Base-by-base conservation (phyloP, 148 eudicot genomes). In the Pharnaceum exiguum region DNA sequence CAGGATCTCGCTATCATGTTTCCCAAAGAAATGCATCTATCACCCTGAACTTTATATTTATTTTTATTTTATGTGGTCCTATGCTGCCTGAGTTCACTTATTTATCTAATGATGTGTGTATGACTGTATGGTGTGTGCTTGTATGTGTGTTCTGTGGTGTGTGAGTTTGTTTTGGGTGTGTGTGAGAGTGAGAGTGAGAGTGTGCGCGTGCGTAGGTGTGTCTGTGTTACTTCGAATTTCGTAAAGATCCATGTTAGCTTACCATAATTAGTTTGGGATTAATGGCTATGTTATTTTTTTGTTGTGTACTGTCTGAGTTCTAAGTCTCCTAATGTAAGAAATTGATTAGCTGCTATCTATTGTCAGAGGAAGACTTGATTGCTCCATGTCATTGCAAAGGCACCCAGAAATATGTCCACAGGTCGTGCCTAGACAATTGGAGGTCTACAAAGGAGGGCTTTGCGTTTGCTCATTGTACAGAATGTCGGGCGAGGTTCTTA, bases 391-490 rank as follows among this genome's bases (percentile, higher is more conserved):
- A 85, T 57, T 93, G 96, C 77, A 93, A 80, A 79, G 98, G 98
- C 54, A 93, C 98, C 60, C 98, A 93, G 64, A 93, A 93, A 71
- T 93, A 81, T 79, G 98, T 93, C 55, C 96, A 93, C 59, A 81
- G 98, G 71, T 85, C 95, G 66, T 93, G 98, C 62, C 98, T 93
- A 68, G 98, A 93, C 57, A 85, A 85, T 64, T 93, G 98, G 98
- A 81, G 98, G 73, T 88, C 96, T 69, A 87, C 98, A 19, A 91
- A 89, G 99, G 99, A 93, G 77, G 98, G 99, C 22, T 89, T 89
- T 80, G 99, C 96, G 61, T 93, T 93, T 82, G 82, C 99, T 74
- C 99, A 93, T 76, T 93, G 99, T 78, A 93, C 99, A 76, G 99
- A 93, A 77, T 93, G 99, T 77, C 84, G 85, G 51, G 99, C 86